Evolutionary conservation across 306 rosid species (phyloP).

Genomic region (Myrica gale): DNA sequence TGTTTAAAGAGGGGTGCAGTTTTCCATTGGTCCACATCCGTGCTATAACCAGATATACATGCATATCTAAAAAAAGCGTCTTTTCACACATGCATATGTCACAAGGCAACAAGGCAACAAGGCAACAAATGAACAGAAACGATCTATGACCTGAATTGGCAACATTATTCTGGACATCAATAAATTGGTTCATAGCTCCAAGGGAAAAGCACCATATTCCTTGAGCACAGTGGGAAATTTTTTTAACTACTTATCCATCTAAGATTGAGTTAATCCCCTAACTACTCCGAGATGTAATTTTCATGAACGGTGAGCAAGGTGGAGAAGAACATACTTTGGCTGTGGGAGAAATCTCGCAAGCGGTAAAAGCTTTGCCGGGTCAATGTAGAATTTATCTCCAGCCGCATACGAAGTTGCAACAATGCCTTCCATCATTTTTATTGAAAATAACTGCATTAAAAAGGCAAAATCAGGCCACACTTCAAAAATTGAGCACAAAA

Average conservation of each 20-base stretch:
- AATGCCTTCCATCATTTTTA: constrained; percentile 94
- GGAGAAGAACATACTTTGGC: constrained; percentile 65
- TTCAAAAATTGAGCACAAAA: not conserved
- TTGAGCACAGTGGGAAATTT: not conserved
- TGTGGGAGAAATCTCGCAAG: constrained; percentile 95
- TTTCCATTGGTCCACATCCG: too few species aligned
- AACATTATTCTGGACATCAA: not conserved
- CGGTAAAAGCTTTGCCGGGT: constrained; percentile 89
- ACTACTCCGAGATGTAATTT: not conserved
- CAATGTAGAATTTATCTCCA: constrained; percentile 88
- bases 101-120: too few species aligned
- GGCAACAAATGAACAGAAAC: not conserved
- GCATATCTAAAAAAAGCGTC: too few species aligned
- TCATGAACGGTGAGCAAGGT: not conserved
- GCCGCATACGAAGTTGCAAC: constrained; percentile 75
- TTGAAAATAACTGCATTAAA: constrained; percentile 62
- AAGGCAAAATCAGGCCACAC: constrained; percentile 14
- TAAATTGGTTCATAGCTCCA: not conserved
- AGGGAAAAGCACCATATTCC: not conserved
- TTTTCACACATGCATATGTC: too few species aligned
- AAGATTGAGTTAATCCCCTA: not conserved
- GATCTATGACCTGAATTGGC: not conserved
- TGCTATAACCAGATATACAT: too few species aligned
- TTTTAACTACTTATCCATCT: not conserved
- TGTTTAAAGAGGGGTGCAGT: too few species aligned